Base-by-base conservation (phyloP, 495 filamentous ascomycete genomes). In the Neurospora hispaniola region DNA sequence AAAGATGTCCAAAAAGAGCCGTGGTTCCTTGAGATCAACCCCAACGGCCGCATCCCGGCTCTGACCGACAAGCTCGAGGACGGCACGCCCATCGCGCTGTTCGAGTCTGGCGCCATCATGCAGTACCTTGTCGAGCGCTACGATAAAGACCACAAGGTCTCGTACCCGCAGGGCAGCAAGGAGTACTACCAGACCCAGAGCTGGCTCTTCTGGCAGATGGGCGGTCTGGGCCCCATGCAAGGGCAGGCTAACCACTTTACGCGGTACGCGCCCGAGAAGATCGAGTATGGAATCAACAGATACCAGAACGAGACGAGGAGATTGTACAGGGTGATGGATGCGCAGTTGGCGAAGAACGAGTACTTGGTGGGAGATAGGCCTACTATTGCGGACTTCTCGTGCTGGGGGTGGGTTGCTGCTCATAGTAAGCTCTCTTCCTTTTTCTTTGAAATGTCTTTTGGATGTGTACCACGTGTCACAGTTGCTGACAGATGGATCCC, bases 41-140 rank as follows among this genome's bases (percentile, higher is more conserved):
- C 94, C 71, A 97, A 98, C 78, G 94, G 94, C 76, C 93, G 95
- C 72, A 97, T 97, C 76, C 94, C 94, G n/a, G 94, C 94, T 18
- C 76, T 98, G 35, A 94, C 92, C 35, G 95, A 97, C 80, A 89
- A 86, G 12, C 89, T 91, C 77, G 75, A 79, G 2, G 91, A 96
- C 79, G 93, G 93, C 72, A 84, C 91, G 76, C 82, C 83, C 42
- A 94, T 97, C 80, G 83, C 86, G 20, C 75, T 97, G 5, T 97
- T 97, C 77, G 94, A 97, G 81, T 91, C 88, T 74, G 94, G 93
- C 70, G 85, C 90, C 72, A 96, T 97, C 78, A 84, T 97, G 85
- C 90, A 94, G 76, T 98, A 97, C 80, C 87, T 98, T 8, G 89
- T 90, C 59, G 89, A 91, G 39, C 84, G 86, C 41, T 97, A 97